Percentiles rank a stretch among this genome's conserved stretches.
Evolutionary conservation across 2,329 filamentous ascomycete species (phyloP).

Genomic region (Grosmannia clavigera): DNA sequence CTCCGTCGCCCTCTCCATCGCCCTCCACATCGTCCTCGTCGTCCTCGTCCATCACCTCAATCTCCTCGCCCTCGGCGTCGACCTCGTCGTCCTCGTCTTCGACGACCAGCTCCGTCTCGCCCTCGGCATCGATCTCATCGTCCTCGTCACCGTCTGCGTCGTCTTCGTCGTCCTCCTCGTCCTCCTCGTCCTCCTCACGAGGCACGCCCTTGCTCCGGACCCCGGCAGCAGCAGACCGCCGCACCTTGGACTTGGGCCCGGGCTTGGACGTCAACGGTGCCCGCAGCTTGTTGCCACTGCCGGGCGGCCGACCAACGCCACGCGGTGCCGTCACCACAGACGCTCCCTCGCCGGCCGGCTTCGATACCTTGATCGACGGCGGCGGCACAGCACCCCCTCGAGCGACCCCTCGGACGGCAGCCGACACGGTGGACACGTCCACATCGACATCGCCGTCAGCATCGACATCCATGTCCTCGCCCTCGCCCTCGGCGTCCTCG

Average conservation of each 20-base stretch:
- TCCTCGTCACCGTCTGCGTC: conserved; percentile 40
- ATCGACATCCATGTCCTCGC: conserved; percentile 31
- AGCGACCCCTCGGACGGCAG: too few species aligned
- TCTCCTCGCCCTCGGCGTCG: conserved; percentile 23
- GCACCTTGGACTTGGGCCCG: not conserved
- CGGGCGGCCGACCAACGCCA: too few species aligned
- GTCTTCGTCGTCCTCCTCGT: conserved; percentile 33
- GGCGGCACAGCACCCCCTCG: conserved; percentile 1
- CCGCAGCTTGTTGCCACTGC: not conserved
- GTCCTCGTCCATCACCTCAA: conserved; percentile 17
- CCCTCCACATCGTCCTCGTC: conserved; percentile 26
- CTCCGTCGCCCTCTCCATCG: conserved; percentile 28
- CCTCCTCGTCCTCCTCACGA: not conserved
- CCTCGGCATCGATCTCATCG: conserved; percentile 22
- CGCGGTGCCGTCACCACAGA: not conserved
- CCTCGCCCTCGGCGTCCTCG: conserved; percentile 36
- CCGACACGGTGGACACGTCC: conserved; percentile 23
- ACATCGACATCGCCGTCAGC: conserved; percentile 20
- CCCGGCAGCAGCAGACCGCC: not conserved
- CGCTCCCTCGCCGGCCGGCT: not conserved
- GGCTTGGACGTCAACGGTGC: not conserved
- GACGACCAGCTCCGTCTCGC: conserved; percentile 18
- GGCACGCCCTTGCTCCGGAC: not conserved
- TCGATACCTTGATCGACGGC: conserved; percentile 37
- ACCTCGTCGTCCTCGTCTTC: conserved; percentile 22